A percentile compares a stretch with the other conserved stretches of the same genome.
Evolutionary conservation across 2,329 filamentous ascomycete genomes (phyloP).

Genomic region (Penicillium paneum): DNA sequence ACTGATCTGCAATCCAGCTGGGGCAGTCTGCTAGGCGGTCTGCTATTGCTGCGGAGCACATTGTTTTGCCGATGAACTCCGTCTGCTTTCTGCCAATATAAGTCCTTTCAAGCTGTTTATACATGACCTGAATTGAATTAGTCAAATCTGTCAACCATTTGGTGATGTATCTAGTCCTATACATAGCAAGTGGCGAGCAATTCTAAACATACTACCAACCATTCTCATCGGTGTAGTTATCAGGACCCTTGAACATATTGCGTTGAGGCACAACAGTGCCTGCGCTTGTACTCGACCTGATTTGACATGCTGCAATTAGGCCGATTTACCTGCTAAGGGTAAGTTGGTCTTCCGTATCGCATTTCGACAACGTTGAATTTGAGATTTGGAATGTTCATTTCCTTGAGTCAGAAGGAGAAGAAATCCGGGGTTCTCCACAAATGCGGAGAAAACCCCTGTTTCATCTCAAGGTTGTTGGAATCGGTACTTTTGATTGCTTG

Average conservation of each 20-base stretch:
- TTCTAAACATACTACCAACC: conserved; percentile 33
- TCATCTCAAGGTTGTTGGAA: conserved; percentile 5
- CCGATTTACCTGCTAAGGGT: conserved; percentile 38
- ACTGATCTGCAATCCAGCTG: neutral
- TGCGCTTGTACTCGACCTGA: conserved; percentile 46
- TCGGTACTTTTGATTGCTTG: conserved; percentile 11
- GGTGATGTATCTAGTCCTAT: neutral
- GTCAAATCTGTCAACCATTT: too few relatives aligned
- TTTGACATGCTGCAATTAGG: conserved; percentile 33
- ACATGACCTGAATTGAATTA: too few relatives aligned
- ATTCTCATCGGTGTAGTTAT: conserved; percentile 34
- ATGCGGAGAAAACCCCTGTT: conserved; percentile 6
- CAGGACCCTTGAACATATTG: conserved; percentile 33
- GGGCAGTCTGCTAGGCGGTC: conserved; percentile 4
- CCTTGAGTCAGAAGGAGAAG: neutral
- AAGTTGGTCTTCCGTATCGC: conserved; percentile 39
- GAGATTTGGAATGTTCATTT: conserved; percentile 26
- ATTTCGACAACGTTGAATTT: conserved; percentile 34
- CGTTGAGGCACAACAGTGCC: conserved; percentile 44
- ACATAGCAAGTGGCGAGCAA: neutral
- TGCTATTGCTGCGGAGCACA: neutral
- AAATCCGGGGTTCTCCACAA: conserved; percentile 20
- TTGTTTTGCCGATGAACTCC: conserved; percentile 2
- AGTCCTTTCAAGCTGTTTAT: neutral
- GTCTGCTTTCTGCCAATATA: conserved; percentile 13